A percentile compares a stretch with the other conserved stretches of the same genome.
Evolutionary conservation across 1,284 basidiomycete genomes (phyloP).

Genomic region (Filobasidium uniguttulatum): DNA sequence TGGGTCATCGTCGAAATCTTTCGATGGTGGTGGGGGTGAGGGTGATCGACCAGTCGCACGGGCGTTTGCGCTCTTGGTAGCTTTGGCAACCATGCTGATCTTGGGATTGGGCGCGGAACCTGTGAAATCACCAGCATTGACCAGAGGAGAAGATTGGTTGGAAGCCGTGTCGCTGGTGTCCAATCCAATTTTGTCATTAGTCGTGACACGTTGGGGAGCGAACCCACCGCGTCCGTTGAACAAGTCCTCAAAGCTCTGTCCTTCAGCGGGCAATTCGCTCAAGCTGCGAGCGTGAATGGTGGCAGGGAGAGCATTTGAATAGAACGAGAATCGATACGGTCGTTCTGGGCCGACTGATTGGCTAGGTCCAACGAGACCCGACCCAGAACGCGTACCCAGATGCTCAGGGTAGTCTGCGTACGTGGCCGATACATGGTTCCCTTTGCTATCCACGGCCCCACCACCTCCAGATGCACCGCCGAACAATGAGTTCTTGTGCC

Average conservation of each 20-base stretch:
- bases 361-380: too few species aligned
- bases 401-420: constrained; percentile 14
- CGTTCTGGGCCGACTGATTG: constrained; percentile 58
- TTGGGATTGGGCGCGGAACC: constrained; percentile 15
- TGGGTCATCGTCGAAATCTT: constrained; percentile 34
- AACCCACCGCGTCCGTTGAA: constrained; percentile 47
- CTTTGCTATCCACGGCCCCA: background rate
- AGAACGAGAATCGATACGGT: constrained; percentile 97
- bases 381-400: constrained; percentile 4
- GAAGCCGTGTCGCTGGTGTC: constrained; percentile 15
- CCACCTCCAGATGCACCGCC: constrained; percentile 10
- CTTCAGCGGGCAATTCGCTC: constrained; percentile 84
- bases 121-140: constrained; percentile 2
- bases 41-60: constrained; percentile 8
- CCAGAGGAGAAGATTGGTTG: too few species aligned
- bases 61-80: constrained; percentile 19
- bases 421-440: constrained; percentile 2
- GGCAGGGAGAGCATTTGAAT: constrained; percentile 80
- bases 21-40: constrained; percentile 11
- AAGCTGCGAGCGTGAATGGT: constrained; percentile 91
- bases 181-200: background rate
- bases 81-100: constrained; percentile 23
- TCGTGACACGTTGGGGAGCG: background rate
- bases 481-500: constrained; percentile 11
- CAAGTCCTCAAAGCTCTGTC: constrained; percentile 83